phyloP scores from a whole-genome alignment of 73 alveolate genomes.

The Paramecium biaurelia region DNA sequence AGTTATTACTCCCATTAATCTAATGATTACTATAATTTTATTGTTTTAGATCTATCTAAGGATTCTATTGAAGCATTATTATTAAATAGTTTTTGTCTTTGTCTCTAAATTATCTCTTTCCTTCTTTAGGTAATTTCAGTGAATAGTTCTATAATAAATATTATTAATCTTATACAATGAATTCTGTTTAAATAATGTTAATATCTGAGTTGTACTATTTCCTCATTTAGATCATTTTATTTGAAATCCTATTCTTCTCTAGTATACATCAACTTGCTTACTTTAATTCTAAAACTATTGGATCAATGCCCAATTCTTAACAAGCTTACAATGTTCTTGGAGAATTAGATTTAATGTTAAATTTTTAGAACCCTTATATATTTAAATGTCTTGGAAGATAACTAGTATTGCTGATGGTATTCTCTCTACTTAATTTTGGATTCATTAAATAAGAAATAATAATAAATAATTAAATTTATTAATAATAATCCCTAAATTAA shows the following conservation, averaged over 20 bases:
- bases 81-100: background rate
- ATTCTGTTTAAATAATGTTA: conserved; percentile 23
- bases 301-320: conserved; percentile 24
- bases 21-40: background rate
- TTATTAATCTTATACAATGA: background rate
- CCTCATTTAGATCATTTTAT: conserved; percentile 3
- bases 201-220: background rate
- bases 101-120: conserved; percentile 3
- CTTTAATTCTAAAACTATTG: background rate
- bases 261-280: background rate
- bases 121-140: conserved; percentile 37
- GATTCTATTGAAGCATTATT: conserved; percentile 30
- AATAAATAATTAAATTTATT: background rate
- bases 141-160: background rate
- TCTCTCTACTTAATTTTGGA: background rate
- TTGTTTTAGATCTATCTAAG: background rate
- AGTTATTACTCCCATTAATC: background rate
- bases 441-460: background rate
- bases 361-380: background rate
- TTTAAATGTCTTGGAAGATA: background rate
- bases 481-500: background rate
- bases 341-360: conserved; percentile 14
- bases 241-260: background rate
- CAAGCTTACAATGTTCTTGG: conserved; percentile 40
- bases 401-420: background rate